Base-by-base conservation (phyloP, 495 filamentous ascomycete genomes). In the Poronia punctata region DNA sequence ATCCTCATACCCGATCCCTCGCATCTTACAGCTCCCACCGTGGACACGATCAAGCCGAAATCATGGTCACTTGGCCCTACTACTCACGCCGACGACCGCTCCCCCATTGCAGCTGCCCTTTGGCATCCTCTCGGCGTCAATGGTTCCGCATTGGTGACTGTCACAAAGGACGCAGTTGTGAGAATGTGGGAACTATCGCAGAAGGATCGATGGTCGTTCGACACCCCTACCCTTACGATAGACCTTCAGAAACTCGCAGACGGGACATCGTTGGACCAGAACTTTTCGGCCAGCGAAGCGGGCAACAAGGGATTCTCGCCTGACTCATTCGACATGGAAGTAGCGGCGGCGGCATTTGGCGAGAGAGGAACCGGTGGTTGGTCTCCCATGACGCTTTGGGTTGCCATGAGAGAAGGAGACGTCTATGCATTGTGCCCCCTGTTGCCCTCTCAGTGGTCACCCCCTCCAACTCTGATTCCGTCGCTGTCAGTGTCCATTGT, bases 391-490 rank as follows among this genome's bases (percentile, higher is more conserved):
- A 93, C 88, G 2, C 65, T 95, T 12, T 95, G 87, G 87, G 64
- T 94, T 30, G 87, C 84, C 11, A 95, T 94, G 86, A 72, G 69
- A 23, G 82, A 84, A 18, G 88, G 88, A 4, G 88, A 93, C 50
- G 74, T 95, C 6, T 95, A 95, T 49, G 85, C 86, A 6, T 64
- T 95, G n/a, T 94, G 88, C 57, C 88, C 88, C 7, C 71, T 95
- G 4, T 62, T 95, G 19, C 88, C 88, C 4, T 74, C 73, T 10
- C 86, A 78, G 50, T 95, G 86, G 86, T 71, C 82, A 35, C 80
- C 83, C n/a, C 77, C 83, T 11, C 72, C 82, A 2, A 79, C 80
- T 0, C 69, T 84, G 9, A 76, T 93, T 19, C 82, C 88, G 3
- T 83, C 84, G 0, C 67, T 95, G 21, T 85, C 85, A 11, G 73